Percentiles rank a stretch among this genome's conserved stretches.
phyloP scores from a whole-genome alignment of 768 basidiomycete species.

The Suillus variegatus region DNA sequence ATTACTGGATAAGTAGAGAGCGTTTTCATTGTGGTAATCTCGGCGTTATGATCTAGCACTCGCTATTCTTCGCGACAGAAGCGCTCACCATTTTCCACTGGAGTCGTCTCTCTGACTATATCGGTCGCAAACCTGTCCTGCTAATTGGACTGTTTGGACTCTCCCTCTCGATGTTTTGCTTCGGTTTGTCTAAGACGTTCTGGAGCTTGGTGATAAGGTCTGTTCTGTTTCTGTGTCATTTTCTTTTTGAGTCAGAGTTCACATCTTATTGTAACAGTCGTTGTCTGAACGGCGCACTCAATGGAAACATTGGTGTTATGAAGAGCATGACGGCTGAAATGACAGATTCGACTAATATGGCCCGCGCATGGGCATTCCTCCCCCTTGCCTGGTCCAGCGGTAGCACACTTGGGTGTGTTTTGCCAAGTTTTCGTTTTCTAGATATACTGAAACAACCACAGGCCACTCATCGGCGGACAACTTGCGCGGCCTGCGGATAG shows the following conservation, averaged over 20 bases:
- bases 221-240: constrained; percentile 3
- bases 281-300: constrained; percentile 46
- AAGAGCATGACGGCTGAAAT: constrained; percentile 50
- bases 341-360: constrained; percentile 34
- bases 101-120: constrained; percentile 50
- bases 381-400: constrained; percentile 51
- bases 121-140: constrained; percentile 52
- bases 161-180: constrained; percentile 47
- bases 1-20: too few relatives aligned
- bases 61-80: constrained; percentile 50
- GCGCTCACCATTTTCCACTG: constrained; percentile 49
- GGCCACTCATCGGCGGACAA: constrained; percentile 68
- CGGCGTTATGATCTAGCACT: constrained; percentile 34
- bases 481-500: constrained; percentile 65
- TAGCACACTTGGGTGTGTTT: constrained; percentile 41
- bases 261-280: constrained; percentile 31
- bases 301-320: constrained; percentile 57
- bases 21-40: not conserved
- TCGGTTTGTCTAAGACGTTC: constrained; percentile 49
- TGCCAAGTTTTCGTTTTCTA: not conserved
- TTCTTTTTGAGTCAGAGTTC: not conserved
- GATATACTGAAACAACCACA: constrained; percentile 26
- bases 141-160: constrained; percentile 46
- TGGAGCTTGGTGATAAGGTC: constrained; percentile 46
- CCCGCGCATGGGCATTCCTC: constrained; percentile 55